Percentiles rank a stretch among this genome's conserved stretches.
Evolutionary conservation across 73 alveolate species (phyloP).

Genomic region (Tetrahymena borealis): DNA sequence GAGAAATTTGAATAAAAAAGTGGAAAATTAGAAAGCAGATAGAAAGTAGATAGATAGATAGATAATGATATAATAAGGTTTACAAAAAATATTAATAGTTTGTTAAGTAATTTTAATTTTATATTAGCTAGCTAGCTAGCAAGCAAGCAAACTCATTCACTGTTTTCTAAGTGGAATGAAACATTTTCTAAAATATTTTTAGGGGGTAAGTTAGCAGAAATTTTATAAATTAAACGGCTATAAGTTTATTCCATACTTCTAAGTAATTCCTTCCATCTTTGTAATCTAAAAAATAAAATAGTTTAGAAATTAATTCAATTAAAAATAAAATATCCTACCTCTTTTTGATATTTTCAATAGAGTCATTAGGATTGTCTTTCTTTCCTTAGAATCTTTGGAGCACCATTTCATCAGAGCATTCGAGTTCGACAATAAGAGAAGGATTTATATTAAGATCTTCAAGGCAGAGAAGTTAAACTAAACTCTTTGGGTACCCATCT

Average conservation of each 20-base stretch:
- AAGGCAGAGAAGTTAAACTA: slow-evolving; percentile 64
- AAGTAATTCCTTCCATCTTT: slow-evolving; percentile 44
- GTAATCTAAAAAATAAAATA: background rate
- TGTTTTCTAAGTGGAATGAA: slow-evolving; percentile 30
- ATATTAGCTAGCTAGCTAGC: background rate
- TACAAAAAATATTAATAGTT: no score
- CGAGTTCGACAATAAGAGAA: slow-evolving; percentile 65
- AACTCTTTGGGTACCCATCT: slow-evolving; percentile 87
- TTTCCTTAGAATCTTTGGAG: slow-evolving; percentile 48
- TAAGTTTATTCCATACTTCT: slow-evolving; percentile 29
- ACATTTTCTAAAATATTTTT: slow-evolving; percentile 27
- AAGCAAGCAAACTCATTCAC: background rate
- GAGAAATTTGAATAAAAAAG: no score
- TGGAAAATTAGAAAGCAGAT: no score
- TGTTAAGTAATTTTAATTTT: background rate
- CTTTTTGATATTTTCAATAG: slow-evolving; percentile 13
- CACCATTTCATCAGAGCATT: slow-evolving; percentile 54
- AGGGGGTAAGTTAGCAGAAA: slow-evolving; percentile 2
- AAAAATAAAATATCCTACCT: slow-evolving; percentile 6
- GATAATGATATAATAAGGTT: no score
- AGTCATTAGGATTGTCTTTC: slow-evolving; percentile 61
- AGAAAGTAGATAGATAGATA: no score
- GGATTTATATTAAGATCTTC: slow-evolving; percentile 65
- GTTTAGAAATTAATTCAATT: background rate
- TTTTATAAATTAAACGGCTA: slow-evolving; percentile 19